Evolutionary conservation across 345 rosid species (phyloP).

Genomic region (Citrus unshiu): DNA sequence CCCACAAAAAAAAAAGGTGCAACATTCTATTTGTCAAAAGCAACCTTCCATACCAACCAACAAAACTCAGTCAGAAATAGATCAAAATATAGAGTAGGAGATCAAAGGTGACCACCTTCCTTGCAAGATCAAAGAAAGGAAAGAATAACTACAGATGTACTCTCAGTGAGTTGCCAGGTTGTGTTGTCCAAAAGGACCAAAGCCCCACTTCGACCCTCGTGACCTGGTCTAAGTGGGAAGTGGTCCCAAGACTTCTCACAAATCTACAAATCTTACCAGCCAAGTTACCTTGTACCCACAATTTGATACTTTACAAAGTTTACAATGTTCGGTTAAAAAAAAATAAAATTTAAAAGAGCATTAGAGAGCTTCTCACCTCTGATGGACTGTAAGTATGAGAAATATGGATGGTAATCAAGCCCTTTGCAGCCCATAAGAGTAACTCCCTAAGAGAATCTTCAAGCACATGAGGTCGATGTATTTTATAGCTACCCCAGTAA

Average conservation of each 20-base stretch:
- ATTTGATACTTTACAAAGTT: not conserved
- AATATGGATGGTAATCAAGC: slow-evolving; percentile 62
- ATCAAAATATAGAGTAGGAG: not conserved
- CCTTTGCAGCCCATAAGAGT: slow-evolving; percentile 73
- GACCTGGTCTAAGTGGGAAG: not conserved
- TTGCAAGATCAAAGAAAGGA: not conserved
- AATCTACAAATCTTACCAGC: not conserved
- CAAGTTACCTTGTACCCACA: not conserved
- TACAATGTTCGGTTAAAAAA: not conserved
- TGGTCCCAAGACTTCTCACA: not conserved
- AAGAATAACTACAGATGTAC: not conserved
- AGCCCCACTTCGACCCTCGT: not conserved
- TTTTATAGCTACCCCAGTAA: slow-evolving; percentile 84
- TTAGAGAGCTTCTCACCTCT: slow-evolving; percentile 48
- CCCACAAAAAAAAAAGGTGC: not conserved
- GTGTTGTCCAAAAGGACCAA: not conserved
- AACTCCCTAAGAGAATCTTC: slow-evolving; percentile 71
- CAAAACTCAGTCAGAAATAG: not conserved
- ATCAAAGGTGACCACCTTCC: not conserved
- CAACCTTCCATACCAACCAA: not conserved
- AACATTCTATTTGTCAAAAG: not conserved
- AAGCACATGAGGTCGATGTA: slow-evolving; percentile 60
- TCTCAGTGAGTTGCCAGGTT: not conserved
- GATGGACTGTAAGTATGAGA: slow-evolving; percentile 63
- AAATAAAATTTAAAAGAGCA: not conserved